Conservation (phyloP, 2,329 filamentous ascomycete species). For the Domatiomyces catenatus region DNA sequence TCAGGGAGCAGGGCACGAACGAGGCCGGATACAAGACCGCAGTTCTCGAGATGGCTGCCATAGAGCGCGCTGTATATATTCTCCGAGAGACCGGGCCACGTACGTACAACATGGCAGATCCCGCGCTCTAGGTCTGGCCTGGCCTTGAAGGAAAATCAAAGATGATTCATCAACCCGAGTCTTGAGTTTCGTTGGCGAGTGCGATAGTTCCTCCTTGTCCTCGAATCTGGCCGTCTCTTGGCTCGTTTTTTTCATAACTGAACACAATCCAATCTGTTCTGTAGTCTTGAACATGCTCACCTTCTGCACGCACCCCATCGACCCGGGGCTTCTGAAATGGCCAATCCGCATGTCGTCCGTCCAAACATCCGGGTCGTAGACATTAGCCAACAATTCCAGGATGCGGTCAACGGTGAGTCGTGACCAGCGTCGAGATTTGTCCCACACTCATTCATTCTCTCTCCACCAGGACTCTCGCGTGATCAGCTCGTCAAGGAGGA, state of each 20-base stretch:
- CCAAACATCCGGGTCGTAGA: slow-evolving; percentile 25
- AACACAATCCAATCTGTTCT: neutral
- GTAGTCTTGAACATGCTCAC: neutral
- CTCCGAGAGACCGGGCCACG: neutral
- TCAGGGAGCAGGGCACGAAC: neutral
- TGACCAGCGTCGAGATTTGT: neutral
- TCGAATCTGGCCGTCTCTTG: neutral
- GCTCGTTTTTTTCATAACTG: neutral
- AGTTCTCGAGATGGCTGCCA: neutral
- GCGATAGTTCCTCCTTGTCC: neutral
- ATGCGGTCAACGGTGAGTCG: slow-evolving; percentile 36
- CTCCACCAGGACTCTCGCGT: slow-evolving; percentile 24
- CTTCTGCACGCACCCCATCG: neutral
- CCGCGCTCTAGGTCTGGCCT: neutral
- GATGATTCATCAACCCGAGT: neutral
- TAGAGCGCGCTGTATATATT: neutral
- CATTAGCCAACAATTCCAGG: slow-evolving; percentile 41
- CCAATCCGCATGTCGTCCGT: slow-evolving; percentile 7
- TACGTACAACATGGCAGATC: neutral
- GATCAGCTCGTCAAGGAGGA: slow-evolving; percentile 90
- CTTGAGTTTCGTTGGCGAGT: neutral
- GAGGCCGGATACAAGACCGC: neutral
- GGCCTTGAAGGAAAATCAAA: neutral
- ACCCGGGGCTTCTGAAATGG: slow-evolving; percentile 3
- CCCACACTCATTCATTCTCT: neutral